Evolutionary conservation across 768 basidiomycete species (phyloP), one percentile per base, ranked within the genome.

Genomic region (Floccularia luteovirens): DNA sequence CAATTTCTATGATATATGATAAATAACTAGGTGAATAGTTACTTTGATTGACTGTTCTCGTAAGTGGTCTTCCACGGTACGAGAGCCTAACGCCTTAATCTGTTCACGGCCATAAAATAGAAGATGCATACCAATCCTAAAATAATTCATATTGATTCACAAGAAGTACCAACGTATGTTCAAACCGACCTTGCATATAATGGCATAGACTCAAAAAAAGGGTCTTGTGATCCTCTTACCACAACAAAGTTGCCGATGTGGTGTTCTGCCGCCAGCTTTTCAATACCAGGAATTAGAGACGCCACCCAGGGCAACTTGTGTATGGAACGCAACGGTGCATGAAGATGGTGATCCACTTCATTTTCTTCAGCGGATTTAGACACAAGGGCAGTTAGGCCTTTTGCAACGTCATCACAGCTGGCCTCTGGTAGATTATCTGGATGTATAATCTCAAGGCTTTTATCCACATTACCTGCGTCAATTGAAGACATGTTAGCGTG

Each of bases 121-220:
- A 4, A 89, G 66, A 50, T 88, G 85, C 86, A 88, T 88, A 5
- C 79, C 81, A 33, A 83, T 64, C 28, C 67, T 68, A 32, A 12
- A 7, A 45, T 13, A 14, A 37, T 41, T 17, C 25, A 28, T 19
- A 24, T 13, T 46, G 21, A 35, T 16, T 5, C 24, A 12, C 31
- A 4, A 7, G 30, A 52, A 45, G 39, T 44, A 38, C 3, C 50
- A 46, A 6, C 13, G 30, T 12, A 12, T 19, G 11, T 40, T 36
- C 17, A 27, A 5, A 48, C 46, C 24, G 32, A 69, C 56, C 78
- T 65, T 2, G 75, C 71, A 49, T 78, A 85, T 31, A 86, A 64
- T 1, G 84, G 84, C 84, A 87, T 87, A 23, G 67, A 68, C 61
- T 87, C 84, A 43, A 84, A 86, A 43, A 79, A 65, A 50, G 67